These are phyloP conservation scores for Schwanniomyces vanrijiae DNA, from an alignment of 805 yeast genomes.

Conservation along the genomic window DNA sequence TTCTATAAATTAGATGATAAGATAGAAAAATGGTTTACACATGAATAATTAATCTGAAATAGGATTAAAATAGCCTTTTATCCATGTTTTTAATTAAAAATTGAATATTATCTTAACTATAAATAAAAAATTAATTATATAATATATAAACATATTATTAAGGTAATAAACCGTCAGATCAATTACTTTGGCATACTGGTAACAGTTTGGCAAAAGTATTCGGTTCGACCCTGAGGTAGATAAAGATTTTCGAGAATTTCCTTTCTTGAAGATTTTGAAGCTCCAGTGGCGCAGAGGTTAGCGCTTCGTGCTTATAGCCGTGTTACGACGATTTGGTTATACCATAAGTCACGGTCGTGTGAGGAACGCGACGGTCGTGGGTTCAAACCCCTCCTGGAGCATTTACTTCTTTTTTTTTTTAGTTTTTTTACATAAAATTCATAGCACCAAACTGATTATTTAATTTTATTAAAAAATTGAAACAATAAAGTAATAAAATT, in stretches of 20 bases:
- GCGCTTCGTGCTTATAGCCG: conserved; percentile 57
- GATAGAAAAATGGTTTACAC: too few species aligned
- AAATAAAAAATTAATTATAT: too few species aligned
- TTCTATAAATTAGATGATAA: too few species aligned
- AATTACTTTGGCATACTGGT: neutral
- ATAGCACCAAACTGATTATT: too few species aligned
- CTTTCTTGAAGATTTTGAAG: conserved; percentile 9
- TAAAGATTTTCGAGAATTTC: neutral
- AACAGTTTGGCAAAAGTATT: neutral
- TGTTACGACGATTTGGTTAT: conserved; percentile 43
- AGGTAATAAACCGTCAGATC: too few species aligned
- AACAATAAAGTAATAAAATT: neutral
- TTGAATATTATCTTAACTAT: too few species aligned
- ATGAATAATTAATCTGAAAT: too few species aligned
- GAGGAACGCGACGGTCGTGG: conserved; percentile 58
- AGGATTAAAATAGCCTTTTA: too few species aligned
- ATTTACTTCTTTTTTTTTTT: conserved; percentile 35
- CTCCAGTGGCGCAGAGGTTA: conserved; percentile 56
- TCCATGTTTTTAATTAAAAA: too few species aligned
- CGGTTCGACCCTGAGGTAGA: conserved; percentile 3
- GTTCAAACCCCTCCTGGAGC: conserved; percentile 57
- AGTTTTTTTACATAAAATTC: too few species aligned
- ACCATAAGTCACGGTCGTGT: conserved; percentile 52
- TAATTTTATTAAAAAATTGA: neutral
- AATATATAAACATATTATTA: too few species aligned